phyloP scores from a whole-genome alignment of 1,139 yeast genomes.

The Scheffersomyces segobiensis region DNA sequence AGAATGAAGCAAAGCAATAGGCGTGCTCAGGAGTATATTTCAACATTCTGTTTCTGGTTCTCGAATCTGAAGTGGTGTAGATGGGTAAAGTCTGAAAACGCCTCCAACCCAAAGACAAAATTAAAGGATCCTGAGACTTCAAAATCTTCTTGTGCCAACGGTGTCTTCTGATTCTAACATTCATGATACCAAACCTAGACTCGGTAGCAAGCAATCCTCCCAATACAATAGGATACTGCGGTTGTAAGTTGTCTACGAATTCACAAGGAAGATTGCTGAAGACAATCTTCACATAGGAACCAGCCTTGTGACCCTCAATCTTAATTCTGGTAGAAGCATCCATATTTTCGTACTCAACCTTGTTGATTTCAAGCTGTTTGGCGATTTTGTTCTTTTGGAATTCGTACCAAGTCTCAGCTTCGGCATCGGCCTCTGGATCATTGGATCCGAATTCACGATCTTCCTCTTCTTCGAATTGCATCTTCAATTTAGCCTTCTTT shows the following conservation, averaged over 20 bases:
- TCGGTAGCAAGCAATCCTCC: slow-evolving; percentile 93
- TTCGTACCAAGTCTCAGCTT: slow-evolving; percentile 96
- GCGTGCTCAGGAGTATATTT: slow-evolving; percentile 99
- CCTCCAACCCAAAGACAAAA: slow-evolving; percentile 95
- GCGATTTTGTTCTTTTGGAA: slow-evolving; percentile 96
- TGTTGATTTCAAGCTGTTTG: slow-evolving; percentile 91
- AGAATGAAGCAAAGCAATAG: slow-evolving; percentile 92
- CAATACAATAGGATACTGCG: slow-evolving; percentile 78
- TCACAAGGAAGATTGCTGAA: slow-evolving; percentile 88
- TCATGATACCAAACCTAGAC: slow-evolving; percentile 88
- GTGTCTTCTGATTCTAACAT: slow-evolving; percentile 93
- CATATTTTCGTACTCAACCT: slow-evolving; percentile 72
- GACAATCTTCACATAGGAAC: slow-evolving; percentile 88
- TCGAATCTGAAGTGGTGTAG: slow-evolving; percentile 93
- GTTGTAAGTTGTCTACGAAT: slow-evolving; percentile 82
- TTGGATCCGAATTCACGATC: slow-evolving; percentile 74
- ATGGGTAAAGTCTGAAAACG: slow-evolving; percentile 96
- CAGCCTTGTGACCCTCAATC: slow-evolving; percentile 92
- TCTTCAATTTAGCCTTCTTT: slow-evolving; percentile 81
- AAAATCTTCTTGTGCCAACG: slow-evolving; percentile 98
- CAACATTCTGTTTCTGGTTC: slow-evolving; percentile 97
- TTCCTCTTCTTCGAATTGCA: slow-evolving; percentile 91
- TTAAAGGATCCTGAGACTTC: slow-evolving; percentile 93
- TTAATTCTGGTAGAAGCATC: slow-evolving; percentile 72
- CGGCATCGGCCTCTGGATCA: slow-evolving; percentile 71